These are phyloP conservation scores for Pseudogymnoascus sp. DNA, from an alignment of 2,329 filamentous ascomycete genomes.

Conservation along the genomic window DNA sequence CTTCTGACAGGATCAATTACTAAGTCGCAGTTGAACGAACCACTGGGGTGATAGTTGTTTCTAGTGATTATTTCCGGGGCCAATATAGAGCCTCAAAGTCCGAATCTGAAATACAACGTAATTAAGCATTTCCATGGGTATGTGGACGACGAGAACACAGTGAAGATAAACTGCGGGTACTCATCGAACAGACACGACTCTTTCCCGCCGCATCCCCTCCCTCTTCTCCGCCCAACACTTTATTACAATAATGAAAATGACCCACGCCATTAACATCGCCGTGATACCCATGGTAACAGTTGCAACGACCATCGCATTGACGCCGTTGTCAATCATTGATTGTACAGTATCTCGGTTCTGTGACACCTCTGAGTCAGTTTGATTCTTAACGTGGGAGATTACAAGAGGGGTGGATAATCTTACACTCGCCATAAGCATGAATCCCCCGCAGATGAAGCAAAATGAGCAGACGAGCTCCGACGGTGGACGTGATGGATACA, in stretches of 20 bases:
- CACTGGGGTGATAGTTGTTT: background rate
- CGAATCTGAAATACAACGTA: conserved; percentile 12
- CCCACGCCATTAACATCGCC: conserved; percentile 11
- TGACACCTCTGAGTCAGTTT: conserved; percentile 9
- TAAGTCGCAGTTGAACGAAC: background rate
- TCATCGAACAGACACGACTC: conserved; percentile 13
- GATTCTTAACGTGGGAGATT: conserved; percentile 1
- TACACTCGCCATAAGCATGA: conserved; percentile 14
- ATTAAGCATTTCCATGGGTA: conserved; percentile 9
- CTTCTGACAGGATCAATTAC: background rate
- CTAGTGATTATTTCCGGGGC: background rate
- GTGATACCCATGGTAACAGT: conserved; percentile 11
- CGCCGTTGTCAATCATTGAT: conserved; percentile 13
- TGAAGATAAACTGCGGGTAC: conserved; percentile 11
- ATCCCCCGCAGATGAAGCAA: conserved; percentile 10
- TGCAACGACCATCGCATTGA: conserved; percentile 10
- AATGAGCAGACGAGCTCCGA: conserved; percentile 11
- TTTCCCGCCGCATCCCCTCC: conserved; percentile 11
- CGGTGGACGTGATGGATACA: conserved; percentile 6
- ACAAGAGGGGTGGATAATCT: conserved; percentile 3
- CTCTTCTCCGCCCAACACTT: conserved; percentile 9
- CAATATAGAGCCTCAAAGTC: conserved; percentile 8
- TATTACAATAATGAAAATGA: conserved; percentile 10
- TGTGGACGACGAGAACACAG: conserved; percentile 11
- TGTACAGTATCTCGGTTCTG: conserved; percentile 14